Evolutionary conservation across 1,139 yeast species (phyloP).

Genomic region (Protomyces inouyei): DNA sequence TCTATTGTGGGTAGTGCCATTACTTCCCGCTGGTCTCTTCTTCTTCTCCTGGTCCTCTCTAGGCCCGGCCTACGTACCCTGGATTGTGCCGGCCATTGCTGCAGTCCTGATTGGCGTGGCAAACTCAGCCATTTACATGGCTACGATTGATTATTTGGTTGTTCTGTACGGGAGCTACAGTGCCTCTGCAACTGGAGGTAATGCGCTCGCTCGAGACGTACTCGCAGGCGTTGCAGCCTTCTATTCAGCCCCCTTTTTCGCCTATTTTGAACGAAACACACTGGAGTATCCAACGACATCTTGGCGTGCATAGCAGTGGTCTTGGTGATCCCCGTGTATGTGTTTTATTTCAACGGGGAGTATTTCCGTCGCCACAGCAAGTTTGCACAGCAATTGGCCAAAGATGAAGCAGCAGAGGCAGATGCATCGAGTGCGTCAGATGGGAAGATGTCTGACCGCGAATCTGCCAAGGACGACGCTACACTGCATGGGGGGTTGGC

Average conservation of each 20-base stretch:
- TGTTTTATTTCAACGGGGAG: constrained; percentile 49
- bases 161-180: constrained; percentile 45
- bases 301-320: constrained; percentile 44
- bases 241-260: constrained; percentile 42
- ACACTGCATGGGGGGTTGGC: background rate
- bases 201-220: constrained; percentile 45
- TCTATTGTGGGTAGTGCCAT: constrained; percentile 36
- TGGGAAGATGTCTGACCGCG: background rate
- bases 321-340: constrained; percentile 36
- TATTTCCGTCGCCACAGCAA: constrained; percentile 48
- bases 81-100: constrained; percentile 45
- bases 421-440: background rate
- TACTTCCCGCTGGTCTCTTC: constrained; percentile 43
- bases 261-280: constrained; percentile 38
- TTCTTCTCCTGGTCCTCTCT: constrained; percentile 45
- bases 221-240: constrained; percentile 43
- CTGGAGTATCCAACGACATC: constrained; percentile 44
- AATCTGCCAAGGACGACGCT: background rate
- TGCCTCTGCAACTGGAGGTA: constrained; percentile 46
- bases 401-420: background rate
- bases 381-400: constrained; percentile 35
- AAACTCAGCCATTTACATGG: constrained; percentile 43
- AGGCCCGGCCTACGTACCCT: constrained; percentile 40
- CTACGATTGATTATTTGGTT: constrained; percentile 44
- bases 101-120: constrained; percentile 42